Evolutionary conservation across 2,329 filamentous ascomycete species (phyloP), one percentile per base, ranked within the genome.

Genomic region (Dactylellina drechsleri): DNA sequence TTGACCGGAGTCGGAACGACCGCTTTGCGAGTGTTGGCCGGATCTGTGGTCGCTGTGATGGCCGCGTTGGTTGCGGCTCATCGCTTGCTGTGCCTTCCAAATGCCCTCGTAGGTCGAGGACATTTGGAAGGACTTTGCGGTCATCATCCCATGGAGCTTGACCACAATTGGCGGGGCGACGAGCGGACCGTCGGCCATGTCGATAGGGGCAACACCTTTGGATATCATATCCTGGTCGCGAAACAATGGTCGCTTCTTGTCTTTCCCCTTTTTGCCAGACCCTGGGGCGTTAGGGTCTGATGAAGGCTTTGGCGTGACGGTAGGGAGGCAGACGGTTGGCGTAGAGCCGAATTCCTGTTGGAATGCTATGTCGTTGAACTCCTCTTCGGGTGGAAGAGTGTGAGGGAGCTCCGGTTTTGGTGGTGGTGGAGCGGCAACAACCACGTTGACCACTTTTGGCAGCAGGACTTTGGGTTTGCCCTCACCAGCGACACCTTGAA

Each of bases 291-390:
- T 50, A 16, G 54, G 23, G 23, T 45, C 40, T 26, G 18, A 41
- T 23, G 23, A 23, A 10, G 6, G 31, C 10, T 36, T 36, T 41
- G 59, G 64, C 31, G 23, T 15, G 18, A 58, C 56, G 10, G 58
- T 60, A 7, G 78, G 78, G 26, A 79, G 62, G 23, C 77, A 78
- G 26, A 79, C 78, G 1, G 74, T 77, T 6, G 78, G 78, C 6
- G 76, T 78, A 16, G 78, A 79, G 36, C 78, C 78, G 61, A 79
- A 79, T 41, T 77, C 78, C 16, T 78, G 77, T 56, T 78, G 76
- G 54, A 79, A 79, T 16, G 77, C 66, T 43, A 77, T 76, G 20
- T 68, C 72, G 53, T 78, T 76, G 60, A 79, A 79, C 36, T 79
- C 76, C 53, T 79, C 78, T 60, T 78, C 77, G 23, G 78, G 77